These are phyloP conservation scores for Penicillium freii DNA, from an alignment of 2,329 filamentous ascomycete genomes.

Conservation along the genomic window DNA sequence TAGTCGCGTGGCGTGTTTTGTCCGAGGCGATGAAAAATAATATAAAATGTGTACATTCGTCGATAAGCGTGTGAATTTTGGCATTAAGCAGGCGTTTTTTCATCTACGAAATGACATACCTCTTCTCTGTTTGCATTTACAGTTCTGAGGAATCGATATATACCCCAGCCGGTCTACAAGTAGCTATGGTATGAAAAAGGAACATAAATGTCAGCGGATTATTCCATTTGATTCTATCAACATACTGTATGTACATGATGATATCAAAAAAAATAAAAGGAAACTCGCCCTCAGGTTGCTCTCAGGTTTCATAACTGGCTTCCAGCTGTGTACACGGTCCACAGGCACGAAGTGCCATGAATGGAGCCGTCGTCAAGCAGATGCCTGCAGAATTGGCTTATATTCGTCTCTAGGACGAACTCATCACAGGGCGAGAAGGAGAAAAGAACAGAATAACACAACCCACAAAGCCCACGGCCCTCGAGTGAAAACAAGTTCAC, in stretches of 20 bases:
- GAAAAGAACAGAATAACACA: not conserved
- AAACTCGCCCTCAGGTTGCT: conserved; percentile 13
- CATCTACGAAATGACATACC: conserved; percentile 3
- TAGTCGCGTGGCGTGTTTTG: conserved; percentile 35
- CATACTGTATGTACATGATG: not conserved
- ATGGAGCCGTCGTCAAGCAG: conserved; percentile 3
- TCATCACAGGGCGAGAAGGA: conserved; percentile 8
- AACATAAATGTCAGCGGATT: not conserved
- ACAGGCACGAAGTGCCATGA: not conserved
- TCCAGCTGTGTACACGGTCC: not conserved
- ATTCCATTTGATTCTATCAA: not conserved
- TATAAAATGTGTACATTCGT: not conserved
- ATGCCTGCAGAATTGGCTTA: conserved; percentile 13
- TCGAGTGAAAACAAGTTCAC: not conserved
- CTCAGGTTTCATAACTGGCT: conserved; percentile 8
- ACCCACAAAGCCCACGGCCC: not conserved
- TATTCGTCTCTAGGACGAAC: conserved; percentile 2
- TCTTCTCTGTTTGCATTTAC: not conserved
- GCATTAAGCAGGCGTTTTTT: conserved; percentile 6
- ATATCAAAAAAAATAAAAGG: not conserved
- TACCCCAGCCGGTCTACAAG: not conserved
- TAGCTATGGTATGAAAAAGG: not conserved
- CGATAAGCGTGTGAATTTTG: not conserved
- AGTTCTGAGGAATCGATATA: not conserved
- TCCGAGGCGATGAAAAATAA: not conserved